These are phyloP conservation scores for Citrus trifoliata DNA, from an alignment of 345 rosid species.

Conservation along the genomic window DNA sequence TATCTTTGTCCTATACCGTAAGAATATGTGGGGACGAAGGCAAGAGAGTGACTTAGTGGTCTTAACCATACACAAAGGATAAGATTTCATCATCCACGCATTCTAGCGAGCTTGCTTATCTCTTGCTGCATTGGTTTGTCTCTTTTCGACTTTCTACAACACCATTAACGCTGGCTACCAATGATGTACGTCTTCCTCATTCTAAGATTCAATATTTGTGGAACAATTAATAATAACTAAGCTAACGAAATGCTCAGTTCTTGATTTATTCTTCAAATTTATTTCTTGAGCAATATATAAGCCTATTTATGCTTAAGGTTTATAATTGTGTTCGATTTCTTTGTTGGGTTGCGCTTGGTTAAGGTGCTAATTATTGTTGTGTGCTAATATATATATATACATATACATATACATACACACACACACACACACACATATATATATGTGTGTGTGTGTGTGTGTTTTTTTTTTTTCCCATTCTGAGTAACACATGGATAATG, in stretches of 20 bases:
- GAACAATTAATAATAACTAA: background rate
- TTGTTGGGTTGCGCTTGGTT: background rate
- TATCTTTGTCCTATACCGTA: background rate
- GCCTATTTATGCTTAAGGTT: background rate
- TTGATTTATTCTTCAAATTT: background rate
- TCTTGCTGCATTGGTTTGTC: background rate
- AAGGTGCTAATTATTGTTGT: too few species aligned
- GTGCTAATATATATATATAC: too few species aligned
- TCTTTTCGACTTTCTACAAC: background rate
- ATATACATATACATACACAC: too few species aligned
- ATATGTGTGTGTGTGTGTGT: too few species aligned
- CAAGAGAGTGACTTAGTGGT: background rate
- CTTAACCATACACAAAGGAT: background rate
- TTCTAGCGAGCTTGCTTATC: background rate
- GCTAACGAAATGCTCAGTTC: background rate
- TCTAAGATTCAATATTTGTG: background rate
- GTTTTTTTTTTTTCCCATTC: too few species aligned
- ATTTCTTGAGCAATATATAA: background rate
- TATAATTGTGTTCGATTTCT: background rate
- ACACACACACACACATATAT: too few species aligned
- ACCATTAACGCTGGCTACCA: background rate
- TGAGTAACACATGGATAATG: background rate
- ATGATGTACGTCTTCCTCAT: background rate
- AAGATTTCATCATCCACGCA: background rate
- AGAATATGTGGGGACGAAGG: background rate